These are phyloP conservation scores for Lachnellula suecica DNA, from an alignment of 2,329 filamentous ascomycete genomes.

Conservation along the genomic window DNA sequence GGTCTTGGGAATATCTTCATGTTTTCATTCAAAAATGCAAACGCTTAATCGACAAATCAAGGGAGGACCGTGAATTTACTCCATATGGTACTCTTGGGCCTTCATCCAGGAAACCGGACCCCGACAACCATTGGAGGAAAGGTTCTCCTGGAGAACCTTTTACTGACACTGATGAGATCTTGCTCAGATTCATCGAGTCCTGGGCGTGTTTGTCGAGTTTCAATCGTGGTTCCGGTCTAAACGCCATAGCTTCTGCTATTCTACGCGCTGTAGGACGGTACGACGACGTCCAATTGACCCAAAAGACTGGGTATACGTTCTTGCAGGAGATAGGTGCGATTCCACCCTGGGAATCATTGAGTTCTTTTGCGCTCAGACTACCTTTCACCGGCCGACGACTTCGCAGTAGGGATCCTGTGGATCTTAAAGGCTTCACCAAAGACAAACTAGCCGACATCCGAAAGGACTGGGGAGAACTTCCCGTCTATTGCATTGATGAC, in stretches of 20 bases:
- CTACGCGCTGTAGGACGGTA: conserved; percentile 64
- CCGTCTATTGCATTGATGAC: conserved; percentile 73
- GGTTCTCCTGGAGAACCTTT: conserved; percentile 13
- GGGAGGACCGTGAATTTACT: conserved; percentile 48
- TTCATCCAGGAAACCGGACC: conserved; percentile 19
- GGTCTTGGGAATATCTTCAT: conserved; percentile 7
- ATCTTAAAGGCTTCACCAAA: conserved; percentile 30
- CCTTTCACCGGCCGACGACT: conserved; percentile 43
- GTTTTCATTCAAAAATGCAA: conserved; percentile 51
- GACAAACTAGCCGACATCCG: conserved; percentile 54
- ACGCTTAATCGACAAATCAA: conserved; percentile 49
- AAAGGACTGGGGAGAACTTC: conserved; percentile 56
- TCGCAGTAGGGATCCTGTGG: conserved; percentile 30
- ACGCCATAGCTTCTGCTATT: conserved; percentile 63
- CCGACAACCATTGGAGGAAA: conserved; percentile 4
- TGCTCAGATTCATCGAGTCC: conserved; percentile 65
- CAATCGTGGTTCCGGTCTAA: conserved; percentile 48
- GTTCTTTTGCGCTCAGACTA: conserved; percentile 59
- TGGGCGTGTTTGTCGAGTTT: conserved; percentile 63
- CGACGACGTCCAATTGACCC: conserved; percentile 43
- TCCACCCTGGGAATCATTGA: conserved; percentile 67
- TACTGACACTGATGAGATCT: conserved; percentile 8
- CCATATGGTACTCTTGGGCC: conserved; percentile 49
- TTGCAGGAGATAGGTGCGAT: conserved; percentile 75
- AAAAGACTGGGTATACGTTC: conserved; percentile 58